Conservation (phyloP, 768 basidiomycete genomes). For the Suillus americanus region DNA sequence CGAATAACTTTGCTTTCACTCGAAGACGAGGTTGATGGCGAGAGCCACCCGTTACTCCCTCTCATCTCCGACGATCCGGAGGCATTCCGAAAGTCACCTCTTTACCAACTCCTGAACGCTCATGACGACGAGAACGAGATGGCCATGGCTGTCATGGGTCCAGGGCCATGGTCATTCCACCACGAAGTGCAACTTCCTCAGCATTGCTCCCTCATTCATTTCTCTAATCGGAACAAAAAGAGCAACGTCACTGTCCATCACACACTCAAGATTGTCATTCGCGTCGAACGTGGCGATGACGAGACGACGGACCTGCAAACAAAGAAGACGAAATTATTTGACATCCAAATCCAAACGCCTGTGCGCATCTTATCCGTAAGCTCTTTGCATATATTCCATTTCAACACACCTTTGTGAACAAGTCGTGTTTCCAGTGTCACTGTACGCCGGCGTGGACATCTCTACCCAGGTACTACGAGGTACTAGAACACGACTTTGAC, state of each 20-base stretch:
- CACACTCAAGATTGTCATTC: constrained; percentile 73
- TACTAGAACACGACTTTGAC: constrained; percentile 15
- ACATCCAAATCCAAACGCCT: constrained; percentile 85
- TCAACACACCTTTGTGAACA: not conserved
- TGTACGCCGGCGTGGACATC: constrained; percentile 79
- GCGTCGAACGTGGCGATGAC: constrained; percentile 81
- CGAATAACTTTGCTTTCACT: constrained; percentile 65
- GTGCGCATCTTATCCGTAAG: constrained; percentile 86
- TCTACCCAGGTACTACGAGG: constrained; percentile 71
- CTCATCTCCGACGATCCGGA: constrained; percentile 68
- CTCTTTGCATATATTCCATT: constrained; percentile 9
- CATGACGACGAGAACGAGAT: constrained; percentile 55
- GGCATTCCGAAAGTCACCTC: constrained; percentile 64
- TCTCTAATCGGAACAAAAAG: constrained; percentile 77
- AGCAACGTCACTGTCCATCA: constrained; percentile 77
- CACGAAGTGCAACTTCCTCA: constrained; percentile 67
- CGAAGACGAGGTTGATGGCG: constrained; percentile 48
- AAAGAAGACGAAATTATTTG: constrained; percentile 79
- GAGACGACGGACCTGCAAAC: constrained; percentile 59
- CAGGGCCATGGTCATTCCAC: constrained; percentile 87
- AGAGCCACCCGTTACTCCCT: constrained; percentile 69
- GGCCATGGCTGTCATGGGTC: constrained; percentile 64
- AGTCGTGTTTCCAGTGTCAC: constrained; percentile 54
- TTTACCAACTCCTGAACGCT: constrained; percentile 49
- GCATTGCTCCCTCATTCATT: constrained; percentile 60